Evolutionary conservation across 257 asterid genomes (phyloP), one percentile per base, ranked within the genome.

Genomic region (Mitragyna speciosa): DNA sequence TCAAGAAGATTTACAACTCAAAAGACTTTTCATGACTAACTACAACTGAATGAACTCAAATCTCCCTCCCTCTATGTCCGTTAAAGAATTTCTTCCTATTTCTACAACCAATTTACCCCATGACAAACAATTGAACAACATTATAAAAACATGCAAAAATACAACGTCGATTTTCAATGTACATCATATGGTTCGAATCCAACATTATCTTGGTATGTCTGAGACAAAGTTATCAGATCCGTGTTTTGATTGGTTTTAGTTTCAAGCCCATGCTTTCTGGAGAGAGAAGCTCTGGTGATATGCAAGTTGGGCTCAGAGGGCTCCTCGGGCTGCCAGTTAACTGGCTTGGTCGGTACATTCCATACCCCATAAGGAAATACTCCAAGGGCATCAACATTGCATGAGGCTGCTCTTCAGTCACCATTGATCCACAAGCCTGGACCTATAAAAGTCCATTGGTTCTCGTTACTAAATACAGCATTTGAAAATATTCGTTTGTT

Each of bases 211-310:
- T 71, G 77, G 77, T 14, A 84, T 48, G 48, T 15, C 61, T 9
- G 49, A 61, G 54, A 76, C 24, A 36, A 47, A 6, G 73, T 6
- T 72, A 2, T 73, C 87, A 78, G 11, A 83, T 80, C 31, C 91
- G 93, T 73, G 97, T 94, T 90, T 87, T 92, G 90, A 94, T 94
- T 12, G 98, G 98, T 76, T 94, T 94, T 22, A 94, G 88, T 64
- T 92, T 92, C 90, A 94, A 78, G 36, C 98, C 98, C 97, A 94
- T 90, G 92, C 96, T 94, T 84, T 92, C 94, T 5, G 97, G 97
- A 24, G 98, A 91, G 51, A 94, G 89, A 70, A 92, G 96, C 75
- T 94, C 97, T 0, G 98, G 97, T 12, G 98, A 84, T 47, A 94
- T 92, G 76, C 97, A 91, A 39, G 92, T 83, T 9, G 97, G 94